phyloP scores from a whole-genome alignment of 805 yeast genomes.

The Saccharomycopsis sp. region DNA sequence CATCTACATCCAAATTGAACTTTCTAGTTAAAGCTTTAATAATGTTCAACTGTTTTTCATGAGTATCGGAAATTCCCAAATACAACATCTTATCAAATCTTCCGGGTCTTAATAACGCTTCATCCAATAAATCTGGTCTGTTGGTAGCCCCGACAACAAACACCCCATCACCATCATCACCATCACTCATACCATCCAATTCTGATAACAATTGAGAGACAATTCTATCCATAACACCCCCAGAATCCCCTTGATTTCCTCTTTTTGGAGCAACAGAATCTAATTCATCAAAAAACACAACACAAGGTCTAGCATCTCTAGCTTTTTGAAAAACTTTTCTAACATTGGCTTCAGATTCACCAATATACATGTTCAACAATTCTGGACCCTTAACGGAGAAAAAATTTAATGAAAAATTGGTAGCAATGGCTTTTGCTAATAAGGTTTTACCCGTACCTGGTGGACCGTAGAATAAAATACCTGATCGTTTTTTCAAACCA shows the following conservation, averaged over 20 bases:
- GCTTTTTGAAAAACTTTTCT: slow-evolving; percentile 90
- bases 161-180: slow-evolving; percentile 74
- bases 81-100: slow-evolving; percentile 93
- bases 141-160: slow-evolving; percentile 99
- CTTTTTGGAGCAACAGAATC: slow-evolving; percentile 98
- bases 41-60: slow-evolving; percentile 79
- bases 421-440: slow-evolving; percentile 94
- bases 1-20: slow-evolving; percentile 49
- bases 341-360: slow-evolving; percentile 97
- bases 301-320: slow-evolving; percentile 95
- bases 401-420: slow-evolving; percentile 87
- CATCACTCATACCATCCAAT: slow-evolving; percentile 86
- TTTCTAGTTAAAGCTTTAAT: slow-evolving; percentile 83
- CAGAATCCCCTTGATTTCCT: slow-evolving; percentile 98
- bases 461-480: slow-evolving; percentile 92
- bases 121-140: slow-evolving; percentile 90
- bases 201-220: slow-evolving; percentile 94
- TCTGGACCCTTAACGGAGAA: slow-evolving; percentile 98
- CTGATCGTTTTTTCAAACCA: slow-evolving; percentile 90
- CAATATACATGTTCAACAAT: slow-evolving; percentile 92
- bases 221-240: slow-evolving; percentile 98
- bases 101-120: slow-evolving; percentile 87
- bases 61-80: slow-evolving; percentile 85
- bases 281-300: slow-evolving; percentile 91
- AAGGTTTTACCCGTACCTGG: slow-evolving; percentile 98